Base-by-base conservation (phyloP, 2,329 filamentous ascomycete species). In the Clonostachys rhizophaga region DNA sequence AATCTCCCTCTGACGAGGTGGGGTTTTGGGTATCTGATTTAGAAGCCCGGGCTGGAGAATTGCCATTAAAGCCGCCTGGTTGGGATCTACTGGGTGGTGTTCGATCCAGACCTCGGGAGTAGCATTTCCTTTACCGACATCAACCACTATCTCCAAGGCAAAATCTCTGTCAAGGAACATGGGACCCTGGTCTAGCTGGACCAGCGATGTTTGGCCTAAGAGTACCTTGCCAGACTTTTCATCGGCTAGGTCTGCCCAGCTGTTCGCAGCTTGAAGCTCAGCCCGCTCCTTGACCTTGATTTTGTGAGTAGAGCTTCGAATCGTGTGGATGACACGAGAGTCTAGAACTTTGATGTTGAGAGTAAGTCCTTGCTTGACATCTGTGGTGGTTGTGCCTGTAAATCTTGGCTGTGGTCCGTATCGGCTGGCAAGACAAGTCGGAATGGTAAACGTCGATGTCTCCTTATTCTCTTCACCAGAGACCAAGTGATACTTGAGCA, bases 361-460 rank as follows among this genome's bases (percentile, higher is more conserved):
- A n/a, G 13, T 24, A 7, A 42, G 20, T n/a, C 40, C 40, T 3
- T 42, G 14, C 13, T n/a, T 9, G 40, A 9, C 1, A 20, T 24
- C 40, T 13, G 40, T 42, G 7, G 40, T 42, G 13, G n/a, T 7
- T 20, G 40, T n/a, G 6, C 13, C 7, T n/a, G 13, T 12, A 6
- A 13, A 17, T n/a, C 7, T n/a, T n/a, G 16, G 13, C 7, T n/a
- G 40, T 3, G 2, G 17, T 17, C 40, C 48, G 42, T 48, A 52
- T 6, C 50, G 50, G 3, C 45, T 34, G 8, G 50, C 45, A 35
- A 52, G 45, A 24, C n/a, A 50, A 4, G 43, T 52, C 10, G 50
- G 50, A 12, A 52, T 45, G 6, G 46, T 50, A 17, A 52, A 18
- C 8, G 50, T 50, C 14, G 44, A 46, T 16, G 46, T 17, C 12